A percentile compares a stretch with the other conserved stretches of the same genome.
Conservation (phyloP, 2,329 filamentous ascomycete genomes). For the Amylocarpus encephaloides region DNA sequence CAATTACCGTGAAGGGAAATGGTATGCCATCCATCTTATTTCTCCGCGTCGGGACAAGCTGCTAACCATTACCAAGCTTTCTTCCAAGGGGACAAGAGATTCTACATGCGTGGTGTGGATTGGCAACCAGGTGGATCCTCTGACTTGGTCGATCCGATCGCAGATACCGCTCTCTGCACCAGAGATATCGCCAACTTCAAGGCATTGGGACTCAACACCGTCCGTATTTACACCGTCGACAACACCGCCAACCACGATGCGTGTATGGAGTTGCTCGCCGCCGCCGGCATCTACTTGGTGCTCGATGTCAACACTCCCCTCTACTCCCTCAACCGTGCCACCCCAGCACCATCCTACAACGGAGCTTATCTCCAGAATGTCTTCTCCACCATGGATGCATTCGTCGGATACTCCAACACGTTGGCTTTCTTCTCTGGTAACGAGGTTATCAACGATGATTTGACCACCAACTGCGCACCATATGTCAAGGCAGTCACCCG, state of each 20-base stretch:
- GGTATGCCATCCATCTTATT: conserved; percentile 17
- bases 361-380: conserved; percentile 62
- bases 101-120: conserved; percentile 57
- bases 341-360: conserved; percentile 59
- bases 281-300: conserved; percentile 67
- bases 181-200: conserved; percentile 62
- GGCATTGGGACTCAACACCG: conserved; percentile 63
- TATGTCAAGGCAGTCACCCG: conserved; percentile 54
- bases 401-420: conserved; percentile 61
- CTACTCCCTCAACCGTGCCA: conserved; percentile 61
- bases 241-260: conserved; percentile 62
- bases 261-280: conserved; percentile 61
- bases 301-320: conserved; percentile 67
- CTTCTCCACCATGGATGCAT: conserved; percentile 65
- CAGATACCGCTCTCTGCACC: conserved; percentile 51
- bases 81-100: conserved; percentile 30
- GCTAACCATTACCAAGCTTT: conserved; percentile 23
- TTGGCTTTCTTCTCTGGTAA: conserved; percentile 58
- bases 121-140: conserved; percentile 57
- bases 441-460: conserved; percentile 51
- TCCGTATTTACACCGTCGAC: conserved; percentile 69
- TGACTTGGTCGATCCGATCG: conserved; percentile 56
- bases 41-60: background rate
- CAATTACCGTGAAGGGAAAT: conserved; percentile 30
- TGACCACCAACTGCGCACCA: conserved; percentile 44